A percentile compares a stretch with the other conserved stretches of the same genome.
Evolutionary conservation across 345 rosid genomes (phyloP).

Genomic region (Populus davidiana): DNA sequence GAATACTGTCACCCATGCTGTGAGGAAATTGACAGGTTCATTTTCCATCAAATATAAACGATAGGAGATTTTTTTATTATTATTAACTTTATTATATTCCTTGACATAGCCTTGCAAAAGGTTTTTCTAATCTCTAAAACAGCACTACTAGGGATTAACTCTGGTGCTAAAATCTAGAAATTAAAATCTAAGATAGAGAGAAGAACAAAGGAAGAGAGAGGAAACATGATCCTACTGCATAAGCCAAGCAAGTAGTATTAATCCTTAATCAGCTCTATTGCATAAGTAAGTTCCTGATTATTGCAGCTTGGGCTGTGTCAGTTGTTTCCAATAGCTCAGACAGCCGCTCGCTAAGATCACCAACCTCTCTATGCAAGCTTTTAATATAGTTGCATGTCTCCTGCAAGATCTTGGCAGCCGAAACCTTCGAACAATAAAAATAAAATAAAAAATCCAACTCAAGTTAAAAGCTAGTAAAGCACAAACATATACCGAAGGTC

Average conservation of each 20-base stretch:
- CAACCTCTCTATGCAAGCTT: constrained; percentile 73
- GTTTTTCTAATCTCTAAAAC: constrained; percentile 14
- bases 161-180: constrained; percentile 3
- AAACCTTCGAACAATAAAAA: constrained; percentile 39
- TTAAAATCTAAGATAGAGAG: not conserved
- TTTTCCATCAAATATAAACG: not conserved
- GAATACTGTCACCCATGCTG: not conserved
- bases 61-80: not conserved
- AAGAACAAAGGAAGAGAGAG: constrained; percentile 1
- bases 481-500: not conserved
- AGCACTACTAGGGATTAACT: not conserved
- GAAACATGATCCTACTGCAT: not conserved
- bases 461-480: not conserved
- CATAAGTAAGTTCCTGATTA: constrained; percentile 62
- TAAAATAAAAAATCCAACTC: not conserved
- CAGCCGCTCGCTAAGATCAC: constrained; percentile 71
- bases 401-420: constrained; percentile 67
- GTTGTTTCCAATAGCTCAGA: constrained; percentile 67
- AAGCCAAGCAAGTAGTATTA: not conserved
- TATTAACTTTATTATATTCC: constrained; percentile 18
- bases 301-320: constrained; percentile 74
- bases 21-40: not conserved
- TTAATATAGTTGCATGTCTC: constrained; percentile 84
- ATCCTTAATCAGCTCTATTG: constrained; percentile 26
- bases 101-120: constrained; percentile 18